These are phyloP conservation scores for Daldinia decipiens DNA, from an alignment of 495 filamentous ascomycete genomes.

Conservation along the genomic window DNA sequence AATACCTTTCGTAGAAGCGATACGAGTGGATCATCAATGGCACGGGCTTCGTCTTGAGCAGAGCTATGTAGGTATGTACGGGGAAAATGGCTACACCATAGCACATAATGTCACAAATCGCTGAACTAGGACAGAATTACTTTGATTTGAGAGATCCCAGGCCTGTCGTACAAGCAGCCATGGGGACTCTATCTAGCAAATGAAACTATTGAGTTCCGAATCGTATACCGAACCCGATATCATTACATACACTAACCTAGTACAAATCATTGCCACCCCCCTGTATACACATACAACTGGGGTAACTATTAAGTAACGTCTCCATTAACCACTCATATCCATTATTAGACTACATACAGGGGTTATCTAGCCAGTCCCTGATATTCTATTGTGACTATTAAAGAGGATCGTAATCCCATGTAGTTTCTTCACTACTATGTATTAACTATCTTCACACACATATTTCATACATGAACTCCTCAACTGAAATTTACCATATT, in stretches of 20 bases:
- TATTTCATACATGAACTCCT: background rate
- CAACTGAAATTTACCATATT: background rate
- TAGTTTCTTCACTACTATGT: background rate
- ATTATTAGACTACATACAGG: background rate
- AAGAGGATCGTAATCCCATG: background rate
- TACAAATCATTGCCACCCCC: background rate
- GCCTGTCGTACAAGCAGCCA: background rate
- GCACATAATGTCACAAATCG: too few relatives aligned
- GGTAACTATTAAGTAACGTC: background rate
- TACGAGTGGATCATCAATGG: background rate
- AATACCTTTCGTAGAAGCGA: background rate
- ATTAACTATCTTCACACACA: background rate
- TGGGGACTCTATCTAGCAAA: background rate
- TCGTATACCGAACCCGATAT: background rate
- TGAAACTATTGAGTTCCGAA: background rate
- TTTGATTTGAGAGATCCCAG: background rate
- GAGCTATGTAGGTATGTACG: background rate
- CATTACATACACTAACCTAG: too few relatives aligned
- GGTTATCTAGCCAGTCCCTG: background rate
- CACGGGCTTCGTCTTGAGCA: background rate
- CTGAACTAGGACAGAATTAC: background rate
- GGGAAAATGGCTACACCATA: too few relatives aligned
- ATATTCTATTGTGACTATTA: background rate
- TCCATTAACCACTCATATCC: background rate
- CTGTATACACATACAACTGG: background rate